Percentiles rank a stretch among this genome's conserved stretches.
Conservation (phyloP, 1,284 basidiomycete genomes). For the Heliocybe sulcata region DNA sequence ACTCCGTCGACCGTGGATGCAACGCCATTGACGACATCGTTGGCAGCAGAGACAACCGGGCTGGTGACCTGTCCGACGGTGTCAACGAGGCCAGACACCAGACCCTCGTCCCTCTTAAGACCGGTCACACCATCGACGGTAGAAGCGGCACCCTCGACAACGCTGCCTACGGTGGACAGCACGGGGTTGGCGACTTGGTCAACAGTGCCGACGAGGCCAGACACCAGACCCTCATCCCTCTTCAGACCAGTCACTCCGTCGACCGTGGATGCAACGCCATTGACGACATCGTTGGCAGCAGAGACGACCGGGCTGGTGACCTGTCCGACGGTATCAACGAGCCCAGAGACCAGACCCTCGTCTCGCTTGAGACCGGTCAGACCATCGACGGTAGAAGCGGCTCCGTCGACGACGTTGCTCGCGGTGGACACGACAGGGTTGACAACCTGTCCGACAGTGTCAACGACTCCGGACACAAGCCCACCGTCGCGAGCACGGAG, state of each 20-base stretch:
- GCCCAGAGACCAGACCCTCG: background rate
- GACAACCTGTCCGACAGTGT: conserved; percentile 2
- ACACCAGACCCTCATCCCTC: no score
- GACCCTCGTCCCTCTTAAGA: background rate
- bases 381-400: no score
- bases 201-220: conserved; percentile 1
- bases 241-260: no score
- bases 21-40: background rate
- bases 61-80: conserved; percentile 1
- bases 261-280: no score
- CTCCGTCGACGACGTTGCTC: background rate
- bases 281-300: no score
- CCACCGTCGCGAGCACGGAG: no score
- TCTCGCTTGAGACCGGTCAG: background rate
- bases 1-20: background rate
- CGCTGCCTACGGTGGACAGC: background rate
- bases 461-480: background rate
- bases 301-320: background rate
- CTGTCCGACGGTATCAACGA: background rate
- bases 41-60: background rate
- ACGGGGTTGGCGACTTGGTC: conserved; percentile 2
- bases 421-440: conserved; percentile 1
- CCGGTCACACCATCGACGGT: background rate
- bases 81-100: background rate
- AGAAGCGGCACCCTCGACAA: background rate